phyloP scores from a whole-genome alignment of 2,329 filamentous ascomycete genomes.

The Ophiostoma ulmi region DNA sequence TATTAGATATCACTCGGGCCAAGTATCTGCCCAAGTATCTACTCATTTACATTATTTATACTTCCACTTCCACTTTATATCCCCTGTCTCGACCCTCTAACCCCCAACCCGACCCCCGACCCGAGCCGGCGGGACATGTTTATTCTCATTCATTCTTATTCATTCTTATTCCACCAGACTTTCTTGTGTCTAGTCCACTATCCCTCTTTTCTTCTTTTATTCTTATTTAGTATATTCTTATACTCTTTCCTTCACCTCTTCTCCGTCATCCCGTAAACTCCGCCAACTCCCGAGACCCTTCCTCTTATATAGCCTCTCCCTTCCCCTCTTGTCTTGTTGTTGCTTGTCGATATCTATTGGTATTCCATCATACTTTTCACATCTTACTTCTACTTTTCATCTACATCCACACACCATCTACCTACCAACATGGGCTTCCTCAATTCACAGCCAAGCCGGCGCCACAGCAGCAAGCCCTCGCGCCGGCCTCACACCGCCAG shows the following conservation, averaged over 20 bases:
- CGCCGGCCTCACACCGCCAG: neutral
- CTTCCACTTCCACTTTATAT: neutral
- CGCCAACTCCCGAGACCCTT: no score
- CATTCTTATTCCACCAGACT: no score
- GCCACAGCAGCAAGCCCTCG: conserved; percentile 10
- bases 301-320: neutral
- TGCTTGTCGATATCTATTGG: no score
- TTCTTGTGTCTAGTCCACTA: neutral
- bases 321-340: neutral
- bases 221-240: no score
- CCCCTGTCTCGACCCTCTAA: neutral
- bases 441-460: conserved; percentile 18
- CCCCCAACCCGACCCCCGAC: neutral
- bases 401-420: neutral
- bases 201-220: neutral
- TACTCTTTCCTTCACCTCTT: no score
- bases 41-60: neutral
- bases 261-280: no score
- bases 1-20: no score
- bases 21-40: no score
- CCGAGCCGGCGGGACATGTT: conserved; percentile 12
- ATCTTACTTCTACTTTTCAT: neutral
- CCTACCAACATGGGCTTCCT: conserved; percentile 18
- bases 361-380: neutral
- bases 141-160: neutral